phyloP scores from a whole-genome alignment of 2,329 filamentous ascomycete genomes.

The Sarocladiaceae sp. region DNA sequence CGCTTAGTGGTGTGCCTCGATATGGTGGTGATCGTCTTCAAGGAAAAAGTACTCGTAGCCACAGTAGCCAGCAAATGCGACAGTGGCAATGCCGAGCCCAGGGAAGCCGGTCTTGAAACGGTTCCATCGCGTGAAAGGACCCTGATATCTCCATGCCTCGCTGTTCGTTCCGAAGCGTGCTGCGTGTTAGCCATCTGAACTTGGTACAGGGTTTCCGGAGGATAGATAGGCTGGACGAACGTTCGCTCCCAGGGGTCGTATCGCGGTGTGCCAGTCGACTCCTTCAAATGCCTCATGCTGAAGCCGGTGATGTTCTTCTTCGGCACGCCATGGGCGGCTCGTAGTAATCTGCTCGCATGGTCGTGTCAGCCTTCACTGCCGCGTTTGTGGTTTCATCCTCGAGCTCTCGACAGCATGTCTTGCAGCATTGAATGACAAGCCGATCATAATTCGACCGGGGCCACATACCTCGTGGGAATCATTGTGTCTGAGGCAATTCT shows the following conservation, averaged over 20 bases:
- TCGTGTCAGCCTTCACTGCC: conserved; percentile 14
- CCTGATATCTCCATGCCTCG: conserved; percentile 92
- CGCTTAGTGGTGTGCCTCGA: conserved; percentile 33
- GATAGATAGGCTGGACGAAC: conserved; percentile 38
- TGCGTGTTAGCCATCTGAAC: background rate
- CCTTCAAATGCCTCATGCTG: conserved; percentile 76
- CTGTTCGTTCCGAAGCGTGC: conserved; percentile 40
- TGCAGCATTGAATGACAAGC: too few species aligned
- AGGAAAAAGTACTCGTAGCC: conserved; percentile 86
- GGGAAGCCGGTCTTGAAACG: conserved; percentile 85
- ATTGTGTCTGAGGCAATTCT: conserved; percentile 26
- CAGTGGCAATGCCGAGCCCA: conserved; percentile 85
- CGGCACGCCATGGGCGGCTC: conserved; percentile 45
- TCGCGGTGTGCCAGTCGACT: conserved; percentile 58
- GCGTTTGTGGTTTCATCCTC: background rate
- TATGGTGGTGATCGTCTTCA: conserved; percentile 61
- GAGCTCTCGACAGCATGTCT: too few species aligned
- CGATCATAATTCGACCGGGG: conserved; percentile 15
- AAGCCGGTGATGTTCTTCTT: conserved; percentile 87
- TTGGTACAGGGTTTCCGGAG: too few species aligned
- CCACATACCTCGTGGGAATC: conserved; percentile 34
- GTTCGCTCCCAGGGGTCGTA: conserved; percentile 65
- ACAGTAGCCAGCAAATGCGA: conserved; percentile 87
- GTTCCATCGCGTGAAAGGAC: conserved; percentile 82
- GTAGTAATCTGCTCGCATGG: conserved; percentile 36